These are phyloP conservation scores for Diaporthe sp. DNA, from an alignment of 2,329 filamentous ascomycete genomes.

Conservation along the genomic window DNA sequence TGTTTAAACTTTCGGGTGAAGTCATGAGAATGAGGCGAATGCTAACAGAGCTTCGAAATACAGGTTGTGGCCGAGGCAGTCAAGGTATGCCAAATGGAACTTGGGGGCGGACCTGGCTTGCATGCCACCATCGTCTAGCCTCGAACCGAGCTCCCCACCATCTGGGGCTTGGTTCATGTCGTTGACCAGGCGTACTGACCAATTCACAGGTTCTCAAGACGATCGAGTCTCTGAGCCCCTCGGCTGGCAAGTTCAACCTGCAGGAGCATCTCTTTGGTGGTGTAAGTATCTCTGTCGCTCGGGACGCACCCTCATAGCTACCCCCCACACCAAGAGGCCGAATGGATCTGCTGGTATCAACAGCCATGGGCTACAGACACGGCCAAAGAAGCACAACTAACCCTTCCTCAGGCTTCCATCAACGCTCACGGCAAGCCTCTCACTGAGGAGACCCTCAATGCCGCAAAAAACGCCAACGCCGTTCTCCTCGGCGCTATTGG, in stretches of 20 bases:
- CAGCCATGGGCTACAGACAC: not conserved
- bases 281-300: slow-evolving; percentile 68
- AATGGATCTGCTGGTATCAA: not conserved
- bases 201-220: slow-evolving; percentile 72
- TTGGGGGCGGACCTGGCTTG: not conserved
- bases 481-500: slow-evolving; percentile 95
- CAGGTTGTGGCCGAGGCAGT: slow-evolving; percentile 87
- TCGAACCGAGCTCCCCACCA: not conserved
- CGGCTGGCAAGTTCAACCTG: slow-evolving; percentile 85
- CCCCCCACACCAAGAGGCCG: slow-evolving; percentile 14
- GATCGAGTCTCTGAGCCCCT: slow-evolving; percentile 78
- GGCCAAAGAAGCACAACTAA: slow-evolving; percentile 5
- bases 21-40: not conserved
- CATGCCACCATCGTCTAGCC: slow-evolving; percentile 22
- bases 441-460: slow-evolving; percentile 84
- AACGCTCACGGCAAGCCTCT: slow-evolving; percentile 83
- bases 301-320: too few species aligned
- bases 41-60: slow-evolving; percentile 3
- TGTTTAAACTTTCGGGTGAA: not conserved
- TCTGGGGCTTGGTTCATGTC: slow-evolving; percentile 12
- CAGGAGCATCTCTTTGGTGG: slow-evolving; percentile 92
- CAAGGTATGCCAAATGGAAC: slow-evolving; percentile 71
- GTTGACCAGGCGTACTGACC: slow-evolving; percentile 1
- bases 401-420: slow-evolving; percentile 81
- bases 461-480: slow-evolving; percentile 88